Conservation (phyloP, 1,284 basidiomycete species). For the Peniophora sp. region DNA sequence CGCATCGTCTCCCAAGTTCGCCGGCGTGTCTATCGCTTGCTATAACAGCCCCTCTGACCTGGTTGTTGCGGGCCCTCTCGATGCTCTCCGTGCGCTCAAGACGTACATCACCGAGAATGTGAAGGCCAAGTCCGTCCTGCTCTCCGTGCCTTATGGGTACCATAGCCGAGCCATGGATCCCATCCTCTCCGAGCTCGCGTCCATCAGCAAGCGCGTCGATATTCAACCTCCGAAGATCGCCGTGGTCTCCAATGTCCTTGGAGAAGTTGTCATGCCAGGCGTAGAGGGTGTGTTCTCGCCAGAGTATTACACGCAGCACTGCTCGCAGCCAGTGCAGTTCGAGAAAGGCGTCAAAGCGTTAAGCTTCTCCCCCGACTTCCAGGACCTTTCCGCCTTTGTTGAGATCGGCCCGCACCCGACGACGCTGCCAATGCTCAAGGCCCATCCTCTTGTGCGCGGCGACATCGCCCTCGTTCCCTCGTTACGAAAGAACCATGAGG, state of each 20-base stretch:
- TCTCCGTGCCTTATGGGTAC: conserved; percentile 53
- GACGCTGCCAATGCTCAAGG: conserved; percentile 47
- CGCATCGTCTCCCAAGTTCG: conserved; percentile 22
- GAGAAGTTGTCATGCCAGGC: conserved; percentile 42
- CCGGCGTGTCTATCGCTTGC: conserved; percentile 45
- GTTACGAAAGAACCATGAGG: conserved; percentile 34
- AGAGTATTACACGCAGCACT: conserved; percentile 53
- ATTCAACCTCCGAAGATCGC: conserved; percentile 43
- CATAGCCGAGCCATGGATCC: conserved; percentile 58
- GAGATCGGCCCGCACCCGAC: conserved; percentile 59
- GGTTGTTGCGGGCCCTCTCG: conserved; percentile 47
- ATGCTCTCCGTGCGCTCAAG: conserved; percentile 35
- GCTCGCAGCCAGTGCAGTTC: conserved; percentile 52
- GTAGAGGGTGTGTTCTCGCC: conserved; percentile 38
- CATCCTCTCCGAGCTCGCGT: conserved; percentile 37
- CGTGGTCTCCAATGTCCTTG: conserved; percentile 51
- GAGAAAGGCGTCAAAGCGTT: conserved; percentile 37
- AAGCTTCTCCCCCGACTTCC: conserved; percentile 18
- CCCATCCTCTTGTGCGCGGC: conserved; percentile 25
- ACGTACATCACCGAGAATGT: conserved; percentile 26
- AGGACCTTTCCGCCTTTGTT: conserved; percentile 41
- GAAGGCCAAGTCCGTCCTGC: conserved; percentile 30
- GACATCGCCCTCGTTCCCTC: conserved; percentile 35
- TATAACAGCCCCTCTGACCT: conserved; percentile 50
- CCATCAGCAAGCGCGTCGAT: conserved; percentile 27